These are phyloP conservation scores for Phaeophleospora eucalypticola DNA, from an alignment of 2,329 filamentous ascomycete species.

Conservation along the genomic window DNA sequence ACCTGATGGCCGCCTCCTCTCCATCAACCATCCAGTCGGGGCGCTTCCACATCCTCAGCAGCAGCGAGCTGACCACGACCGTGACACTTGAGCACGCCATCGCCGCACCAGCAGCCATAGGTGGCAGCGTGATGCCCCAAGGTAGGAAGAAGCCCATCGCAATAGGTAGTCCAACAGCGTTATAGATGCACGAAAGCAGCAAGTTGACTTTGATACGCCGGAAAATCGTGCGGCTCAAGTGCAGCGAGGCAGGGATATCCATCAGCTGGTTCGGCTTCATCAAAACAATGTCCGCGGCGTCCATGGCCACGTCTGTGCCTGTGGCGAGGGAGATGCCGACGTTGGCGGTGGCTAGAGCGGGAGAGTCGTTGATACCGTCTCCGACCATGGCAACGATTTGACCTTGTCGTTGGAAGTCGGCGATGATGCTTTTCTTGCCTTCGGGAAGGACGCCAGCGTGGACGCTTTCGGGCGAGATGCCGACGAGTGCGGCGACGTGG, in stretches of 20 bases:
- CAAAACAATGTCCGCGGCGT: conserved; percentile 90
- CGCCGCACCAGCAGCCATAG: conserved; percentile 89
- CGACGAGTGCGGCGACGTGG: conserved; percentile 76
- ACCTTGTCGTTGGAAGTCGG: conserved; percentile 67
- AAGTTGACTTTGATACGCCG: conserved; percentile 89
- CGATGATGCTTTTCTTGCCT: conserved; percentile 84
- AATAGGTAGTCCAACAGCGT: conserved; percentile 83
- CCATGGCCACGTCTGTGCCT: conserved; percentile 95
- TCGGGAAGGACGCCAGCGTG: conserved; percentile 84
- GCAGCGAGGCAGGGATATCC: conserved; percentile 81
- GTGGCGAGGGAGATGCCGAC: conserved; percentile 89
- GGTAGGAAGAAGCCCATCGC: conserved; percentile 96
- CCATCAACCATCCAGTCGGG: conserved; percentile 70
- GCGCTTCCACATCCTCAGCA: conserved; percentile 81
- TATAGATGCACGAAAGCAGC: conserved; percentile 89
- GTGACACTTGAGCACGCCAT: conserved; percentile 91
- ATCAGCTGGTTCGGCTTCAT: conserved; percentile 91
- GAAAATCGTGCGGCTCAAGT: conserved; percentile 82
- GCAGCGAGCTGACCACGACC: conserved; percentile 77
- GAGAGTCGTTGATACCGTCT: conserved; percentile 97
- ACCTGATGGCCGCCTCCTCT: conserved; percentile 13
- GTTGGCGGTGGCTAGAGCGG: conserved; percentile 85
- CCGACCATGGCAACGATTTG: conserved; percentile 92
- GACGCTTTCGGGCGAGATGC: conserved; percentile 71
- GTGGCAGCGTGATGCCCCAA: conserved; percentile 80